Evolutionary conservation across 352 stramenopile species (phyloP), one percentile per base, ranked within the genome.

Genomic region (Phytopythium cucurbitacearum): DNA sequence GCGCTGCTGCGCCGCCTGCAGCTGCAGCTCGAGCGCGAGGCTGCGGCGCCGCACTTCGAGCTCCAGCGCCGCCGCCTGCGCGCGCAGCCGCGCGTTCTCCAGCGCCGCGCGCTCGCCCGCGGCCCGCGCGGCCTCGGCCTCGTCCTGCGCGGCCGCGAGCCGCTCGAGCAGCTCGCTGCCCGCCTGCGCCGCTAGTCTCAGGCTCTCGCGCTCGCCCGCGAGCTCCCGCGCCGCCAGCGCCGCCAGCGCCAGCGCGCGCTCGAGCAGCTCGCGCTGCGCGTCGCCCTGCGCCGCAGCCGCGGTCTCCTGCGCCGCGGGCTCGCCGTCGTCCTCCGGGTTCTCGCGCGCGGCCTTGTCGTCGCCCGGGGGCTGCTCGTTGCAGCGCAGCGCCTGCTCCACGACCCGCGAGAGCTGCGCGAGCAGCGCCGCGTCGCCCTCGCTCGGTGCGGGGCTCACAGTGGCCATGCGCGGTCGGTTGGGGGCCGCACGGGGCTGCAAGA

Each of bases 91-190:
- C 28, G 59, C 43, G 3, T 53, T 42, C 7, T 85, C 71, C 32
- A 37, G 34, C 37, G 55, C 38, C 1, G 34, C 49, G 7, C 43
- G 47, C n/a, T 69, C 43, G 0, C 63, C 45, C 5, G 71, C 59
- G 46, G 53, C 34, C 38, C 72, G 60, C 6, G 51, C 60, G 39
- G 40, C 32, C 40, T 76, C 53, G 2, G 56, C 41, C 38, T 83
- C 67, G 15, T 69, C 59, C 3, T 57, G 50, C n/a, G 58, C 60
- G 28, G 52, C 53, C 8, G 40, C 38, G 0, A 85, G 59, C 54
- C 84, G 68, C 34, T 80, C 57, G 7, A 86, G 57, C 39, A 88
- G 60, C 38, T 54, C 57, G 34, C 78, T 85, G 13, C 77, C 77
- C 9, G 74, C 74, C 15, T 59, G 69, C 2, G 77, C 77, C 32